phyloP scores from a whole-genome alignment of 805 yeast genomes.

The Lachancea lanzarotensis region DNA sequence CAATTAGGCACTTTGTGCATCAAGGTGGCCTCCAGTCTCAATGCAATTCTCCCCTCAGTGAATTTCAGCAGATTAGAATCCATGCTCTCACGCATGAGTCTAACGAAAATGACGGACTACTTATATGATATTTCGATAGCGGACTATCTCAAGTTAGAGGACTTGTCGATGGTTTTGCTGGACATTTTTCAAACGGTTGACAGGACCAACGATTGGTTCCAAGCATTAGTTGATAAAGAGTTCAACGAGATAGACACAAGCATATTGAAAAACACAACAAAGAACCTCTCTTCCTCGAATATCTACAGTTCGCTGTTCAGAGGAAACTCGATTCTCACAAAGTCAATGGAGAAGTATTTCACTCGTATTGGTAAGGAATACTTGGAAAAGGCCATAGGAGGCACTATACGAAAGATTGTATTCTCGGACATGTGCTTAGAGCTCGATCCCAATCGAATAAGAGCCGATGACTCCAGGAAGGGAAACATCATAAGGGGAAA shows the following conservation, averaged over 20 bases:
- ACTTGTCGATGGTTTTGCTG: conserved; percentile 51
- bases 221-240: conserved; percentile 61
- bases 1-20: conserved; percentile 55
- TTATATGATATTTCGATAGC: conserved; percentile 18
- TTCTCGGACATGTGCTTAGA: conserved; percentile 57
- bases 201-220: conserved; percentile 67
- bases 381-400: conserved; percentile 63
- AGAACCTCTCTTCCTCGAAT: conserved; percentile 25
- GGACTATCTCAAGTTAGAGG: conserved; percentile 43
- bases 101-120: conserved; percentile 46
- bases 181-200: conserved; percentile 70
- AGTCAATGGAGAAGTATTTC: conserved; percentile 71
- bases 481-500: conserved; percentile 42
- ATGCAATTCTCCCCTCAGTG: conserved; percentile 52
- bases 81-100: conserved; percentile 48
- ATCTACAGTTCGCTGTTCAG: conserved; percentile 64
- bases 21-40: conserved; percentile 44
- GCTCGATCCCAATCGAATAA: conserved; percentile 64
- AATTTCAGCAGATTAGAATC: conserved; percentile 58
- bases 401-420: conserved; percentile 51
- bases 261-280: conserved; percentile 16
- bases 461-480: conserved; percentile 33
- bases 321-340: conserved; percentile 78
- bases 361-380: conserved; percentile 74
- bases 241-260: conserved; percentile 35